Evolutionary conservation across 805 yeast genomes (phyloP).

Genomic region (Metschnikowia bowlesiae): DNA sequence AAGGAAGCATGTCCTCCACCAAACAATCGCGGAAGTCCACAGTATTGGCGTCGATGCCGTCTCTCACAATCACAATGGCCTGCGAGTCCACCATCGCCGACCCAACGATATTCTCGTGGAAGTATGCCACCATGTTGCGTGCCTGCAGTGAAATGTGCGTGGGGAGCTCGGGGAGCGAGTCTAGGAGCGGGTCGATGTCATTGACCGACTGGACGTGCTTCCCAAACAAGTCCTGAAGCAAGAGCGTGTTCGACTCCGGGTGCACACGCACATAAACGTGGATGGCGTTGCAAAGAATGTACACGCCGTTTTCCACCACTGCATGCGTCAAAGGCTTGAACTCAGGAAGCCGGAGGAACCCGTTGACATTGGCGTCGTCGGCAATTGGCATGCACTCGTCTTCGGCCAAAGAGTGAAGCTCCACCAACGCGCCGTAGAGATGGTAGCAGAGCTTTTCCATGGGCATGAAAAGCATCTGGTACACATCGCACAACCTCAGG

Average conservation of each 20-base stretch:
- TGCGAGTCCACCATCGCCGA: conserved; percentile 23
- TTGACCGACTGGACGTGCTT: conserved; percentile 39
- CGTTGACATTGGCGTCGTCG: conserved; percentile 37
- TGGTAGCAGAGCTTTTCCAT: conserved; percentile 55
- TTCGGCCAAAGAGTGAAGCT: conserved; percentile 60
- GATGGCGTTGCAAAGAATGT: conserved; percentile 68
- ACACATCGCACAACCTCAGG: conserved; percentile 53
- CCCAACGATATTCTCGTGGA: conserved; percentile 35
- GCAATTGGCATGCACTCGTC: conserved; percentile 41
- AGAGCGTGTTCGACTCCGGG: conserved; percentile 57
- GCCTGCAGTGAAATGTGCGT: conserved; percentile 69
- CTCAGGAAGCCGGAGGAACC: conserved; percentile 47
- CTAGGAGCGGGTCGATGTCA: conserved; percentile 45
- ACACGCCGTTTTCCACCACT: conserved; percentile 67
- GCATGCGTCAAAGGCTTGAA: conserved; percentile 41
- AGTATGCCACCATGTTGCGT: conserved; percentile 55
- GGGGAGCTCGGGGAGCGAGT: conserved; percentile 65
- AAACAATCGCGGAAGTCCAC: conserved; percentile 49
- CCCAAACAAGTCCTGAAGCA: conserved; percentile 75
- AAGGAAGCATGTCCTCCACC: conserved; percentile 57
- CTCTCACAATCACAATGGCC: conserved; percentile 59
- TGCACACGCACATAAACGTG: conserved; percentile 62
- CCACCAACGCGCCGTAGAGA: conserved; percentile 77
- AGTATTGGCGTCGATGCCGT: conserved; percentile 59
- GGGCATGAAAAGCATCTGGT: conserved; percentile 49